These are phyloP conservation scores for Vigna unguiculata DNA, from an alignment of 306 rosid species.

Conservation along the genomic window DNA sequence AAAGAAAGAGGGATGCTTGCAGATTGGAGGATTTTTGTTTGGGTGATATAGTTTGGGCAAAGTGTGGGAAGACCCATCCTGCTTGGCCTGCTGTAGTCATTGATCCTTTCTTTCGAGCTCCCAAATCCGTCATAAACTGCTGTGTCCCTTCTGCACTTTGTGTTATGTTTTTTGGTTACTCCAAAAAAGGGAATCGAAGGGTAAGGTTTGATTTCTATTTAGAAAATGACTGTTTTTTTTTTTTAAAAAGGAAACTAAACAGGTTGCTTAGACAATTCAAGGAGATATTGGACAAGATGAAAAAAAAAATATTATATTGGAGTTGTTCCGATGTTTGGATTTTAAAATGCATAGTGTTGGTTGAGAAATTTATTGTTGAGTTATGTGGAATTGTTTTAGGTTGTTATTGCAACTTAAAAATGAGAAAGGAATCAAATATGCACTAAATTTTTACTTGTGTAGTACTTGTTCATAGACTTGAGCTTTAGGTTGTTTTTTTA, in stretches of 20 bases:
- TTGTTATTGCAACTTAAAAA: background rate
- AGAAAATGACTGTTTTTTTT: background rate
- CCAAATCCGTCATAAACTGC: slow-evolving; percentile 66
- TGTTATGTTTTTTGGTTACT: slow-evolving; percentile 91
- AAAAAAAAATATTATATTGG: background rate
- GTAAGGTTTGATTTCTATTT: slow-evolving; percentile 43
- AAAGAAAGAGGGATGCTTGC: slow-evolving; percentile 56
- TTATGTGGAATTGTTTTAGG: background rate
- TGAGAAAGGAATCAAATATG: background rate
- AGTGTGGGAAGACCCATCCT: slow-evolving; percentile 79
- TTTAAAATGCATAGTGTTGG: background rate
- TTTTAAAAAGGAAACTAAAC: background rate
- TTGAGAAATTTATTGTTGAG: background rate
- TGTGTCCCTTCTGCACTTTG: slow-evolving; percentile 77
- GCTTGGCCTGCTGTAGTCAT: slow-evolving; percentile 92
- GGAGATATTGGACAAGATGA: background rate
- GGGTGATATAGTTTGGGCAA: slow-evolving; percentile 94
- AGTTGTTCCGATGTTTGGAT: background rate
- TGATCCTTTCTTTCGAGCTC: slow-evolving; percentile 83
- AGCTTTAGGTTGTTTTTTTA: background rate
- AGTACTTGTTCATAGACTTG: background rate
- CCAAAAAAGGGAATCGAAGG: slow-evolving; percentile 83
- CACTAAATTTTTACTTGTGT: background rate
- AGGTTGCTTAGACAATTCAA: background rate
- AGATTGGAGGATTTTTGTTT: slow-evolving; percentile 68